phyloP scores from a whole-genome alignment of 345 rosid genomes.

The Euphorbia tirucalli region DNA sequence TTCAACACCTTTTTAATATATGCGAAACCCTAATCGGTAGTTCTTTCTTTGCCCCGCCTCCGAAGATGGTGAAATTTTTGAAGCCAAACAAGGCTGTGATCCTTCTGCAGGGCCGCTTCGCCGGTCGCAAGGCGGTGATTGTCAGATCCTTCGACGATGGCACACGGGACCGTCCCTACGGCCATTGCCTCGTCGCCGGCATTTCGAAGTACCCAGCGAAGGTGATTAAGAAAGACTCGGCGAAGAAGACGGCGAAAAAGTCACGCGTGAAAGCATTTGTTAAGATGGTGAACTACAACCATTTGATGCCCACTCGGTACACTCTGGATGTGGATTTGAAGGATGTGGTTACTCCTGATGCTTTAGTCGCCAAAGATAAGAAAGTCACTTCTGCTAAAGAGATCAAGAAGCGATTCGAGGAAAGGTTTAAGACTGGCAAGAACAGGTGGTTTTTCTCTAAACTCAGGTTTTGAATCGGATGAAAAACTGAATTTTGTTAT shows the following conservation, averaged over 20 bases:
- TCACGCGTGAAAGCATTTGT: slow-evolving; percentile 3
- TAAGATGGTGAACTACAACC: not conserved
- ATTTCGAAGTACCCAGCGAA: slow-evolving; percentile 3
- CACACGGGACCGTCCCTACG: not conserved
- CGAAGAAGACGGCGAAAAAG: slow-evolving; percentile 6
- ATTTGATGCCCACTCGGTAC: slow-evolving; percentile 1
- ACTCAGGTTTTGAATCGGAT: slow-evolving; percentile 1
- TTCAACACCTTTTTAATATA: not conserved
- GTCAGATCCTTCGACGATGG: slow-evolving; percentile 8
- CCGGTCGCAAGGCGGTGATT: slow-evolving; percentile 9
- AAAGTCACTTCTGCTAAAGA: slow-evolving; percentile 5
- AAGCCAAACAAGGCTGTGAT: slow-evolving; percentile 8
- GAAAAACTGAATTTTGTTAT: not conserved
- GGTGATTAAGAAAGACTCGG: slow-evolving; percentile 7
- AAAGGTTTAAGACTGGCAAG: not conserved
- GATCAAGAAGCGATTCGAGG: slow-evolving; percentile 3
- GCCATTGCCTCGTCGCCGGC: slow-evolving; percentile 1
- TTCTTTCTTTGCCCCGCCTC: not conserved
- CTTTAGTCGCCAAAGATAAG: not conserved
- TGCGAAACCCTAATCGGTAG: not conserved
- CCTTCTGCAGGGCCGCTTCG: slow-evolving; percentile 5
- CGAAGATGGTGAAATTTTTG: slow-evolving; percentile 5
- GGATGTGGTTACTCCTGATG: slow-evolving; percentile 1
- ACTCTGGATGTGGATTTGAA: slow-evolving; percentile 10
- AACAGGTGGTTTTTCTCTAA: slow-evolving; percentile 8